Evolutionary conservation across 257 asterid genomes (phyloP), one percentile per base, ranked within the genome.

Genomic region (Nicotiana attenuata): DNA sequence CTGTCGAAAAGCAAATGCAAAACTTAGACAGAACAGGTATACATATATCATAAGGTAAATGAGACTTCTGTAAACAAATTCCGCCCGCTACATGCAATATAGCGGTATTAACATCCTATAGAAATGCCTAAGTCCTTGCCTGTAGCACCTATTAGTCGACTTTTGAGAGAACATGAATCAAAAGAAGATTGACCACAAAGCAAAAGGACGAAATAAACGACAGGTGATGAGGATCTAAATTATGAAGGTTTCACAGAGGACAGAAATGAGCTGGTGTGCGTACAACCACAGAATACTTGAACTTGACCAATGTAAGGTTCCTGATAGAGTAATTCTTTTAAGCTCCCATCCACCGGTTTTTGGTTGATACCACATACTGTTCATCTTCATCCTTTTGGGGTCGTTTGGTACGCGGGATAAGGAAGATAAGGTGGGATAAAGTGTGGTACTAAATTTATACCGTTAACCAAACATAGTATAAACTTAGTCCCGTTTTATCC

Each of bases 1-100:
- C 99, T 96, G 88, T 83, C 22, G 14, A 73, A 41, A 73, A 73
- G 41, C 29, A 73, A 24, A 73, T 14, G 79, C 15, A 24, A 41
- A 63, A 24, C 10, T 63, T 9, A 63, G 33, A 22, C 67, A 61
- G 15, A 59, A 61, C 67, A 61, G 33, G 10, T 24, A 61, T 56
- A 19, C 65, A 60, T 20, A 10, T 7, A 63, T 22, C 33, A 20
- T 10, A 26, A 60, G 67, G 13, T 20, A 63, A 63, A 63, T 63
- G 26, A 63, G 33, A 63, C 2, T 22, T 63, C 10, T 11, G 26
- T 19, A 19, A n/a, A 8, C 20, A 7, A 59, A 20, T 8, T 57
- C 64, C 2, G 20, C 26, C 24, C 29, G 4, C 65, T 20, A 4
- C 65, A 59, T n/a, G 65, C 65, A 59, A 7, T 17, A 56, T 5